Base-by-base conservation (phyloP, 306 rosid genomes). In the Vicia sativa region DNA sequence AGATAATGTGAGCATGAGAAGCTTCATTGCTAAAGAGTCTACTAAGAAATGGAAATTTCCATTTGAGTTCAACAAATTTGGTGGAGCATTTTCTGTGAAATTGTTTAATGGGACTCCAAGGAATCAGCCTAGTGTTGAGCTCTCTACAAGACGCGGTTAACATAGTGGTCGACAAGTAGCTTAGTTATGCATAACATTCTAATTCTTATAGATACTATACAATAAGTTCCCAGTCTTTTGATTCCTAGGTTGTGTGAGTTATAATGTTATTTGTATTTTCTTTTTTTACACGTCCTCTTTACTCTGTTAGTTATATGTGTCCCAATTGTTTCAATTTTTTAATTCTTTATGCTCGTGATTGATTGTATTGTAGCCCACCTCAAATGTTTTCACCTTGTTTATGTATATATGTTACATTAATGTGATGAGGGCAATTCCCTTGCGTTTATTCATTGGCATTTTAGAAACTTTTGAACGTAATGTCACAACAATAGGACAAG, bases 1-100 rank as follows among this genome's bases (percentile, higher is more conserved):
- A 62, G 96, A 89, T 68, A 92, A 89, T 76, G 72, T 71, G 37
- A 73, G 65, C 76, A 86, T 89, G 78, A 89, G 79, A 66, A 80
- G 68, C 70, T 75, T 60, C 71, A 44, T 84, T 65, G 72, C 83
- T 7, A 77, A 62, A 71, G 84, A 80, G 21, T 76, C 70, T 16
- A 25, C 63, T 5, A 80, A 76, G 59, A 87, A 82, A 79, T 71
- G 70, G 74, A 78, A 49, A 77, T 57, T 70, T 3, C 87, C 87
- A 39, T 87, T 77, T 35, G 95, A 82, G 78, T 72, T 85, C 67
- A 85, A 68, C 84, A 85, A 77, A 62, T 26, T 83, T 35, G 78
- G 76, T 67, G 83, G 70, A 35, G 73, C 80, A 34, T 70, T 87
- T 54, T 73, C 88, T 1, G 68, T 79, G 68, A 85, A 77, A 58